Conservation (phyloP, 805 yeast species). For the Myxozyma udenii region DNA sequence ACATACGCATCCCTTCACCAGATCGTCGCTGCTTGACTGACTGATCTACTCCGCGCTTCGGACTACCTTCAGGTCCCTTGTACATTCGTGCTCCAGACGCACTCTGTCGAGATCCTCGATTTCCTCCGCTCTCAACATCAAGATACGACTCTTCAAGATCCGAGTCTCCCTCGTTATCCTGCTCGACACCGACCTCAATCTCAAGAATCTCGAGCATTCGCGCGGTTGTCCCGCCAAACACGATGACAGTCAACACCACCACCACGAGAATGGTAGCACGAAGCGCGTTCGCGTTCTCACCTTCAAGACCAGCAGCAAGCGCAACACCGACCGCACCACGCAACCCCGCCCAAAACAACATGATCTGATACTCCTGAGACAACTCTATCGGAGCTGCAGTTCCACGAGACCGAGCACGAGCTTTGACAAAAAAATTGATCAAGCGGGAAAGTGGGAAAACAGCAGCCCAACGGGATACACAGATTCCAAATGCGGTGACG, state of each 20-base stretch:
- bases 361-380: conserved; percentile 92
- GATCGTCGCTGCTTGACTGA: conserved; percentile 5
- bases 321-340: conserved; percentile 99
- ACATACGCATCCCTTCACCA: neutral
- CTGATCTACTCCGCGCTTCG: neutral
- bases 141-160: conserved; percentile 12
- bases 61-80: neutral
- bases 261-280: conserved; percentile 96
- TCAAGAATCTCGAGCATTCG: conserved; percentile 94
- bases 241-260: conserved; percentile 90
- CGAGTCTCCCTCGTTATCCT: conserved; percentile 55
- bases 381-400: conserved; percentile 71
- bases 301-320: conserved; percentile 94
- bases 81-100: neutral
- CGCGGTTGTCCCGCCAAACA: conserved; percentile 98
- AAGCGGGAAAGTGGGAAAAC: conserved; percentile 89
- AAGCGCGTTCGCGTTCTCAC: conserved; percentile 82
- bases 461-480: conserved; percentile 95
- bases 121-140: neutral
- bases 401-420: conserved; percentile 46
- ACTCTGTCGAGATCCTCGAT: neutral
- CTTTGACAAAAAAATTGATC: conserved; percentile 72
- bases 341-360: conserved; percentile 99
- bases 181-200: conserved; percentile 87
- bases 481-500: conserved; percentile 78